Percentiles rank a stretch among this genome's conserved stretches.
These are phyloP conservation scores for Dictyostelium citrinum DNA, from an alignment of 78 protist species.

Conservation along the genomic window DNA sequence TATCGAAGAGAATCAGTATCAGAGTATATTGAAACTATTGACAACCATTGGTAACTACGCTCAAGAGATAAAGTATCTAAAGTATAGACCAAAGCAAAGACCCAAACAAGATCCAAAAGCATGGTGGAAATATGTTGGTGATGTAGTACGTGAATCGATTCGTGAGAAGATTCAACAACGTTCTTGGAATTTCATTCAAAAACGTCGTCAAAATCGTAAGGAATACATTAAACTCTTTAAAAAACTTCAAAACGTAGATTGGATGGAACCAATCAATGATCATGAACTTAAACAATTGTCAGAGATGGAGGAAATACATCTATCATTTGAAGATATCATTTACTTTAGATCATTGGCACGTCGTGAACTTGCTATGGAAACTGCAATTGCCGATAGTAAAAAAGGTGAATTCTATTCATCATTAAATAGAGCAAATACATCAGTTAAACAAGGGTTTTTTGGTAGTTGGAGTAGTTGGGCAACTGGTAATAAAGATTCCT, in stretches of 20 bases:
- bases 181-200: conserved; percentile 54
- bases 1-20: conserved; percentile 68
- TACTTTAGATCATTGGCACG: conserved; percentile 67
- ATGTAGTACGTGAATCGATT: conserved; percentile 51
- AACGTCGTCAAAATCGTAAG: conserved; percentile 54
- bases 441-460: not conserved
- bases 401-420: conserved; percentile 59
- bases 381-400: conserved; percentile 41
- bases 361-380: conserved; percentile 62
- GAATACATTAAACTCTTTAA: conserved; percentile 66
- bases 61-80: conserved; percentile 65
- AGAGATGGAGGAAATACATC: conserved; percentile 45
- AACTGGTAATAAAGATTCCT: not conserved
- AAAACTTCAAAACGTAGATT: conserved; percentile 47
- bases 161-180: conserved; percentile 60
- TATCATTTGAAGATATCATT: conserved; percentile 65
- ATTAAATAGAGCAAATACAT: conserved; percentile 5
- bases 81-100: conserved; percentile 54
- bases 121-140: conserved; percentile 68
- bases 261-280: conserved; percentile 68
- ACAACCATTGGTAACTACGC: conserved; percentile 62
- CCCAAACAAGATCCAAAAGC: conserved; percentile 70
- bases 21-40: conserved; percentile 35
- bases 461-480: conserved; percentile 16
- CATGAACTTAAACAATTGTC: not conserved